Percentiles rank a stretch among this genome's conserved stretches.
Evolutionary conservation across 352 stramenopile species (phyloP).

Genomic region (Phytophthora pistaciae): DNA sequence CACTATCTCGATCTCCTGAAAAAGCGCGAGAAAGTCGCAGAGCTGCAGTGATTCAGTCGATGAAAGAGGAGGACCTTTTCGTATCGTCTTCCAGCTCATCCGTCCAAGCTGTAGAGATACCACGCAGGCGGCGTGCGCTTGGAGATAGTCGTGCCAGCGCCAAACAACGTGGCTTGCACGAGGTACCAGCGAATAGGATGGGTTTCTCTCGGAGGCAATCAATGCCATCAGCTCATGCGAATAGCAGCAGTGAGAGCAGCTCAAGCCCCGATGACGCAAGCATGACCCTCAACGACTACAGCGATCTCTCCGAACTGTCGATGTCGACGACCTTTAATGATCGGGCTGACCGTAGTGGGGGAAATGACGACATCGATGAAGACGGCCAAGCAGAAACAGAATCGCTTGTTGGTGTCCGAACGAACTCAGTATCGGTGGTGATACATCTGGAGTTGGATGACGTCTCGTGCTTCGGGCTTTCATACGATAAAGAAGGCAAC

Average conservation of each 20-base stretch:
- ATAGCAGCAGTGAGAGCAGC: slow-evolving; percentile 37
- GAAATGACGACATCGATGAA: slow-evolving; percentile 3
- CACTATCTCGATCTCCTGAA: slow-evolving; percentile 24
- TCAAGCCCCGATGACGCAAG: slow-evolving; percentile 27
- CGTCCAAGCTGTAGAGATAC: neutral
- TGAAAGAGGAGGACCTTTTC: slow-evolving; percentile 21
- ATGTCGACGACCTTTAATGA: slow-evolving; percentile 11
- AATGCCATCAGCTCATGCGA: slow-evolving; percentile 3
- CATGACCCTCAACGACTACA: slow-evolving; percentile 27
- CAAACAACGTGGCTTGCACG: slow-evolving; percentile 5
- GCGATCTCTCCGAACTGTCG: slow-evolving; percentile 36
- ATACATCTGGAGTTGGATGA: slow-evolving; percentile 55
- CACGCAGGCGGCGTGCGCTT: slow-evolving; percentile 13
- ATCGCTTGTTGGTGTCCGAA: slow-evolving; percentile 12
- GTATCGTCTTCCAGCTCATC: slow-evolving; percentile 29
- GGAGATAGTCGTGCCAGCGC: slow-evolving; percentile 12
- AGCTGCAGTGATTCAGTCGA: slow-evolving; percentile 21
- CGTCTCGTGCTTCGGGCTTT: slow-evolving; percentile 51
- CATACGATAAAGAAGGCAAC: neutral
- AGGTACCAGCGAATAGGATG: slow-evolving; percentile 15
- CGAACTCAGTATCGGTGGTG: slow-evolving; percentile 45
- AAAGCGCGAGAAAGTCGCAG: slow-evolving; percentile 23
- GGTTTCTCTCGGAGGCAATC: slow-evolving; percentile 10
- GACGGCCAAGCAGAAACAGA: slow-evolving; percentile 11
- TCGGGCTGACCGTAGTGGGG: slow-evolving; percentile 1